Base-by-base conservation (phyloP, 2,329 filamentous ascomycete genomes). In the Fragosphaeria purpurea region DNA sequence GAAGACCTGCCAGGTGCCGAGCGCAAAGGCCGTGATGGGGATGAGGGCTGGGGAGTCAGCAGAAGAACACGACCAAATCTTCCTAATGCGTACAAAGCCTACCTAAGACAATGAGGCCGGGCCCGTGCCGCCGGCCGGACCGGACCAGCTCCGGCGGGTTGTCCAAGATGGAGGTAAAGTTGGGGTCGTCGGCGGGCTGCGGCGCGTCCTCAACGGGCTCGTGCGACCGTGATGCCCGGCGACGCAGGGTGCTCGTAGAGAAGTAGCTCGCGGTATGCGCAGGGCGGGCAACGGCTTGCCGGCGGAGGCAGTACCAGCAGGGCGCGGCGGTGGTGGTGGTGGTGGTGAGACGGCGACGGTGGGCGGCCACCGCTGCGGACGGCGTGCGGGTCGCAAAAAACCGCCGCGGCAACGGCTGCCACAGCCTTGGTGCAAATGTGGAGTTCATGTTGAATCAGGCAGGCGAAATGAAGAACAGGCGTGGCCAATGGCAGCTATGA, bases 1-100 rank as follows among this genome's bases (percentile, higher is more conserved):
- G 65, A 95, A 82, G 49, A 98, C 86, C 66, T 98, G 93, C 93
- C 93, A 98, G 56, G 88, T 88, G 34, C 93, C 93, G 12, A 98
- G 82, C 50, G 75, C 73, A 67, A 98, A 95, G 9, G 93, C 88
- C 1, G 90, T 96, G 53, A 95, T 69, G 46, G 93, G 93, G 61
- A 98, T 97, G 48, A 95, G 70, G 41, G 88, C 87, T 74, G 59
- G 43, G 41, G 40, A 5, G 30, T 41, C 10, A 10, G n/a, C 7
- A 22, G 38, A 12, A 42, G 34, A 35, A 31, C 33, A 22, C 9
- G 40, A 22, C 11, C 37, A 53, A 38, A n/a, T n/a, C n/a, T n/a
- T n/a, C n/a, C n/a, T n/a, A n/a, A n/a, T n/a, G n/a, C n/a, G n/a
- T n/a, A 7, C 11, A 11, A 11, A 3, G 35, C 32, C 39, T 67